Conservation (phyloP, 2,329 filamentous ascomycete species). For the Talaromyces sp. region DNA sequence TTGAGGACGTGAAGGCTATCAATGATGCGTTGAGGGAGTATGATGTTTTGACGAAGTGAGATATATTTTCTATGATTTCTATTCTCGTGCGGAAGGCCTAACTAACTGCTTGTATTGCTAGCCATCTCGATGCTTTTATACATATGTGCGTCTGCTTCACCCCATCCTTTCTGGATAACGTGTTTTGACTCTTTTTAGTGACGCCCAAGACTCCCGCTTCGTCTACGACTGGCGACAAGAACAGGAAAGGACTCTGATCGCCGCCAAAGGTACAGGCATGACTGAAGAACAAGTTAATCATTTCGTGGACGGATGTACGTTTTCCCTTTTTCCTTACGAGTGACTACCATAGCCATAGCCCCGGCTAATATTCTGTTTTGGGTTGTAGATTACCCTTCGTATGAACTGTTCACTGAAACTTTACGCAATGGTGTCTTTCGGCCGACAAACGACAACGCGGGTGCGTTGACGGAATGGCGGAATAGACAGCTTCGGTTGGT, state of each 20-base stretch:
- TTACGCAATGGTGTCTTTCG: slow-evolving; percentile 58
- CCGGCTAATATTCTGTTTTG: not conserved
- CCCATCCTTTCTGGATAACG: not conserved
- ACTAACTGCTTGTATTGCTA: not conserved
- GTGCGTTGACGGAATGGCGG: slow-evolving; percentile 34
- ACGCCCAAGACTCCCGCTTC: slow-evolving; percentile 68
- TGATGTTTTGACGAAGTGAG: slow-evolving; percentile 55
- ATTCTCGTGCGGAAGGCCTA: not conserved
- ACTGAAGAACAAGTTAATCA: slow-evolving; percentile 70
- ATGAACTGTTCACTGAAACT: slow-evolving; percentile 64
- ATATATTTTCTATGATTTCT: slow-evolving; percentile 7
- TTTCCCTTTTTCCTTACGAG: not conserved
- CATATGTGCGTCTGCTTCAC: slow-evolving; percentile 51
- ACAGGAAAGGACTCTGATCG: slow-evolving; percentile 70
- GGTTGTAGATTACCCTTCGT: slow-evolving; percentile 60
- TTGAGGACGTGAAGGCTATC: slow-evolving; percentile 56
- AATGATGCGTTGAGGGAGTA: slow-evolving; percentile 59
- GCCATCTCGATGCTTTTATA: slow-evolving; percentile 59
- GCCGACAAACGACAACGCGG: slow-evolving; percentile 18
- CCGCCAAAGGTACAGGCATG: slow-evolving; percentile 71
- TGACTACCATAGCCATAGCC: not conserved
- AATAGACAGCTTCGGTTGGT: slow-evolving; percentile 60
- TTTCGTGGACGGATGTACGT: slow-evolving; percentile 67
- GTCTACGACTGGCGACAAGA: slow-evolving; percentile 83
- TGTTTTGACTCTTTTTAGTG: slow-evolving; percentile 35